Evolutionary conservation across 495 filamentous ascomycete genomes (phyloP).

Genomic region (Cercophora scortea): DNA sequence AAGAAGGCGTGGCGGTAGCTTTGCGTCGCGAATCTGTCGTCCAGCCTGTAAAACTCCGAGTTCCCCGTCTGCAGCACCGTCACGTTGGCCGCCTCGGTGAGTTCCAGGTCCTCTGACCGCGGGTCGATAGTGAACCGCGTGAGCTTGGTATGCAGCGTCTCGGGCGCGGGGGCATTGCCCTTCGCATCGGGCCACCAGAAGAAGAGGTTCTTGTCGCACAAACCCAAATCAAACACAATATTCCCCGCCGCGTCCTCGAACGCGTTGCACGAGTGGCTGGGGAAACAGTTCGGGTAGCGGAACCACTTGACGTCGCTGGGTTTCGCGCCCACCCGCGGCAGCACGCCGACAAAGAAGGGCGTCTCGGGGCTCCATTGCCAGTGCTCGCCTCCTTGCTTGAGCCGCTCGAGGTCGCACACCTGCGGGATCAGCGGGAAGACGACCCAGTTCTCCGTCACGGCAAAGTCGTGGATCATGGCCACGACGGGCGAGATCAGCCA

Average conservation of each 20-base stretch:
- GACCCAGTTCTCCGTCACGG: constrained; percentile 40
- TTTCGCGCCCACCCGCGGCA: constrained; percentile 37
- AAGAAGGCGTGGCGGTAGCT: constrained; percentile 42
- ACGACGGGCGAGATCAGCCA: constrained; percentile 38
- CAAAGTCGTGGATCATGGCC: constrained; percentile 47
- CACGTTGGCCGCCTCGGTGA: constrained; percentile 10
- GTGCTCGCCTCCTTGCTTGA: constrained; percentile 43
- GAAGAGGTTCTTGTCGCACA: constrained; percentile 40
- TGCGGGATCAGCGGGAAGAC: constrained; percentile 39
- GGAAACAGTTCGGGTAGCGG: constrained; percentile 33
- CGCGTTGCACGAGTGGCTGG: constrained; percentile 38
- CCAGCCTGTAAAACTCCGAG: constrained; percentile 47
- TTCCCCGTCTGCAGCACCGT: constrained; percentile 24
- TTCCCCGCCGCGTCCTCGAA: constrained; percentile 40
- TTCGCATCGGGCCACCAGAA: constrained; percentile 40
- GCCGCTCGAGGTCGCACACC: constrained; percentile 31
- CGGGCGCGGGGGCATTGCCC: constrained; percentile 15
- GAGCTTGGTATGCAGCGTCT: constrained; percentile 6
- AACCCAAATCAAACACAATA: constrained; percentile 40
- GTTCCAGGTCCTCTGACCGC: constrained; percentile 14
- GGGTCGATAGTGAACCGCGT: constrained; percentile 34
- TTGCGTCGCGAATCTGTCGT: constrained; percentile 39
- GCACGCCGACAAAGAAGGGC: constrained; percentile 35
- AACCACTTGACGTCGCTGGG: constrained; percentile 36
- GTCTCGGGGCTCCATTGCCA: constrained; percentile 40